A percentile compares a stretch with the other conserved stretches of the same genome.
Evolutionary conservation across 768 basidiomycete species (phyloP).

Genomic region (Agrocybe pediades): DNA sequence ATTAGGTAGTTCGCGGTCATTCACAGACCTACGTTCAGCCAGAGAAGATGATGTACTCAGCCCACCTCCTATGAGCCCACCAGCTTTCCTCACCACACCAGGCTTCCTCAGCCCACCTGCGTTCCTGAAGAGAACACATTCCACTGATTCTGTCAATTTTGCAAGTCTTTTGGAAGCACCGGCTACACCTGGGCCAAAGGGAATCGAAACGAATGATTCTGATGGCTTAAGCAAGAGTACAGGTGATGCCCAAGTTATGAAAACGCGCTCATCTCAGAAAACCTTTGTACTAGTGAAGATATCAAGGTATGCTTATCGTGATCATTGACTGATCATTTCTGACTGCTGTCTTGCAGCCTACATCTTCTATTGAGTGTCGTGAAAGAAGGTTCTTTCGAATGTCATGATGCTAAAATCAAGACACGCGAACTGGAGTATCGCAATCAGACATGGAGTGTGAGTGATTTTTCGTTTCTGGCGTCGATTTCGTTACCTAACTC

Average conservation of each 20-base stretch:
- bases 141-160: conserved; percentile 24
- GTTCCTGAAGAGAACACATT: conserved; percentile 23
- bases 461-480: conserved; percentile 24
- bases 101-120: conserved; percentile 24
- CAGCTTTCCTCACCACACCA: conserved; percentile 27
- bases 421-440: conserved; percentile 82
- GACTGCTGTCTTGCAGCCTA: conserved; percentile 41
- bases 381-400: conserved; percentile 85
- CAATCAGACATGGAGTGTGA: conserved; percentile 81
- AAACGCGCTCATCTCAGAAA: conserved; percentile 76
- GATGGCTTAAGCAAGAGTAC: conserved; percentile 27
- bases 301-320: conserved; percentile 51
- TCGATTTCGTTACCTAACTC: neutral
- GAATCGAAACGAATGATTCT: conserved; percentile 8
- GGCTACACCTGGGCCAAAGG: conserved; percentile 10
- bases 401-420: conserved; percentile 74
- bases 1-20: conserved; percentile 65
- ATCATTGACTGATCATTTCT: conserved; percentile 14
- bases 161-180: conserved; percentile 16
- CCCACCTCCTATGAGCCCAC: conserved; percentile 23
- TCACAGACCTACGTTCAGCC: conserved; percentile 63
- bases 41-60: conserved; percentile 32
- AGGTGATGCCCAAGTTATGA: conserved; percentile 80
- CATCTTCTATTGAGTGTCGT: conserved; percentile 76
- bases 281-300: conserved; percentile 82